These are phyloP conservation scores for Talaromyces trachyspermus DNA, from an alignment of 495 filamentous ascomycete genomes.

Conservation along the genomic window DNA sequence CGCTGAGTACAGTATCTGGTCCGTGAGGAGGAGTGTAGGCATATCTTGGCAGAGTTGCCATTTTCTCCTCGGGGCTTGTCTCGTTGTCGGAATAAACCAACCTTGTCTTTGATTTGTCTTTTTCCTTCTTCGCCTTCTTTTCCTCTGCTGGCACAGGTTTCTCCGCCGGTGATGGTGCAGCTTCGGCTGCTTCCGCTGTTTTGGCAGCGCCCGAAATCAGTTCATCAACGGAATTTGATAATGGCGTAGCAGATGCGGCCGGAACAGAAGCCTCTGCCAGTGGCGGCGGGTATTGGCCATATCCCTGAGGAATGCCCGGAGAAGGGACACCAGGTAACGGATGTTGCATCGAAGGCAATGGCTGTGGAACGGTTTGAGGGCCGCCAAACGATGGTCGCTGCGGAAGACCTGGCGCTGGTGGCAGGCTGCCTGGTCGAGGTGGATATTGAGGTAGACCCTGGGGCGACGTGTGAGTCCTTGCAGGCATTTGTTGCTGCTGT, in stretches of 20 bases:
- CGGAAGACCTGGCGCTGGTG: constrained; percentile 52
- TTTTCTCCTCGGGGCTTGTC: constrained; percentile 79
- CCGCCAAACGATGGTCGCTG: constrained; percentile 55
- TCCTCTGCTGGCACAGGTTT: constrained; percentile 34
- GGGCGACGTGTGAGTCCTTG: constrained; percentile 34
- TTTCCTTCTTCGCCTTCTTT: constrained; percentile 56
- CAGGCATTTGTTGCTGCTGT: constrained; percentile 27
- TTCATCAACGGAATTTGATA: constrained; percentile 55
- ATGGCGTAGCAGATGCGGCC: constrained; percentile 13
- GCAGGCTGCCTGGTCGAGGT: constrained; percentile 43
- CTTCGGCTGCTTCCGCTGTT: constrained; percentile 29
- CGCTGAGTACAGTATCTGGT: constrained; percentile 26
- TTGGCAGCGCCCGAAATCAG: constrained; percentile 48
- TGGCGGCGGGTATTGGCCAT: constrained; percentile 33
- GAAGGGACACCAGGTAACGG: constrained; percentile 20
- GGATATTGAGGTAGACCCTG: constrained; percentile 29
- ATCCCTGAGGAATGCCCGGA: constrained; percentile 13
- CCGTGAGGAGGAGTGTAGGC: constrained; percentile 50
- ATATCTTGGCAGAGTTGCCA: constrained; percentile 72
- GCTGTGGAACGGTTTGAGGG: constrained; percentile 47
- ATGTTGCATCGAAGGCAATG: constrained; percentile 58
- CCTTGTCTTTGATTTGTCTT: constrained; percentile 63
- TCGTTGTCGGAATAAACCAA: constrained; percentile 76
- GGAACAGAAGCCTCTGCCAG: constrained; percentile 25
- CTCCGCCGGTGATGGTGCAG: constrained; percentile 15